Base-by-base conservation (phyloP, 2,329 filamentous ascomycete species). In the Myriosclerotinia scirpicola region DNA sequence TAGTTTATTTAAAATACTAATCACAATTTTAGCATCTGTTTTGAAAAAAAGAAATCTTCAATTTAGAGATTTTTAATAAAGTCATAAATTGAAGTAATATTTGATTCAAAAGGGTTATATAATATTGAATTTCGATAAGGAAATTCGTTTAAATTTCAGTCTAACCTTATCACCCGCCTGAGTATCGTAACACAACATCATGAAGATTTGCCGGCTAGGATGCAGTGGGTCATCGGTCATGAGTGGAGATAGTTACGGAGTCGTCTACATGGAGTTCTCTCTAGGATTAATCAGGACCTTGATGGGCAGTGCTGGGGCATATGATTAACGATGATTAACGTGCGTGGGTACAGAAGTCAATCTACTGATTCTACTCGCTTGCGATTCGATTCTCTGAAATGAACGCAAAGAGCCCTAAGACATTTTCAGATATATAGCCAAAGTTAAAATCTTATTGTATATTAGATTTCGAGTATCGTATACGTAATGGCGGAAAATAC, bases 141-240 rank as follows among this genome's bases (percentile, higher is more conserved):
- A 26, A 26, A 26, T 26, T 26, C 26, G 26, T 26, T 26, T 26
- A 26, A 26, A 26, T 26, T 26, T 26, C 26, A 26, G 26, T 26
- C 26, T 26, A 3, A 3, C 26, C 26, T 26, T 26, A 26, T 26
- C 26, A 26, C 26, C 26, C 40, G 14, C 12, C 40, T 14, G 12
- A 44, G 40, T 44, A 44, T 55, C 17, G 40, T 46, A 40, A 58
- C 40, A 26, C 55, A 58, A 58, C 26, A 58, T 34, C 22, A 44
- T 30, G 26, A 46, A 46, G 40, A 58, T 58, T 46, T 46, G 55
- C 55, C 46, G 17, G 26, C 12, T 59, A 26, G 2, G 26, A 48
- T 55, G 34, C 20, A 38, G 56, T 46, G 56, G 56, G 5, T 59
- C n/a, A 22, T 34, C 20, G 8, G 11, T 22, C 7, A 48, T 48